Evolutionary conservation across 140 eudicot species (phyloP), one percentile per base, ranked within the genome.

Genomic region (Anethum foeniculum): DNA sequence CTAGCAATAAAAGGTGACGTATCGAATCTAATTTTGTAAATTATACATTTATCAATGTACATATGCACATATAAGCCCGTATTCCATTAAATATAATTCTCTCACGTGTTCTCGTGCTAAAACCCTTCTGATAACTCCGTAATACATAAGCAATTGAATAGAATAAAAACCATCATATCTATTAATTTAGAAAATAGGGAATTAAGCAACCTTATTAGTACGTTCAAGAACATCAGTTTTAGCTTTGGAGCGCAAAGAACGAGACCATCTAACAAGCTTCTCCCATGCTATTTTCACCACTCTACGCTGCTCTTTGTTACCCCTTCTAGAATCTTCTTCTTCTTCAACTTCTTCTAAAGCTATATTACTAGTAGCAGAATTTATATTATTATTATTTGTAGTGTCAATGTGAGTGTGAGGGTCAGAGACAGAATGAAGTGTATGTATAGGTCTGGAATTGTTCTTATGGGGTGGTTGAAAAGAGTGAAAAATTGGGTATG

Each of bases 261-360:
- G 94, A 14, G 98, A 94, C 98, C 98, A 94, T 30, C 98, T 88
- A 28, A 94, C 93, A 27, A 94, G 96, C 93, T 89, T 94, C 89
- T 94, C 98, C 98, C 98, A 94, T 48, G 98, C 98, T 32, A 92
- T 74, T 74, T 91, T 84, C 41, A 94, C 98, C 48, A 88, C 90
- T 73, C 87, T 89, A 71, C 88, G 92, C 41, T 96, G 83, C 84
- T 92, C 93, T 78, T 87, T 91, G 27, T 87, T 80, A 84, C 60
- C 79, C 83, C 74, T 36, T 84, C 54, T 46, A 60, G 68, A 60
- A 2, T 46, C 78, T n/a, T 73, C 39, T 14, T 75, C 78, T n/a
- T 73, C 39, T 6, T 46, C 32, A 2, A 5, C 34, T 4, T n/a
- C 41, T 78, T 46, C 75, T 58, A 62, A 32, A 51, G 81, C 74